Evolutionary conservation across 257 asterid species (phyloP), one percentile per base, ranked within the genome.

Genomic region (Asclepias syriaca): DNA sequence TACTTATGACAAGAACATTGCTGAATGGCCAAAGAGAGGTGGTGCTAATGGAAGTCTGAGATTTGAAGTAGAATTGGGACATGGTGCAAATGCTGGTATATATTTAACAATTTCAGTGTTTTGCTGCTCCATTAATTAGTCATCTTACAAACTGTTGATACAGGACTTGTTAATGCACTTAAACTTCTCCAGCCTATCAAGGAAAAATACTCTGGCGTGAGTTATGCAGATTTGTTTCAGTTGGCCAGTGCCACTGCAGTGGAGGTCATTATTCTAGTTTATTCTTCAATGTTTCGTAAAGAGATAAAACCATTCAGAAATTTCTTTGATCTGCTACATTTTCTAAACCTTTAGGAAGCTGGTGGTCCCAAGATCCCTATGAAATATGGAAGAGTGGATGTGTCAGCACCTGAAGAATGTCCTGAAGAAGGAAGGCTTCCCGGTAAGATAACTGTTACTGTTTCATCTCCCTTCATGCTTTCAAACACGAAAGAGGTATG

Each of bases 371-470:
- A 92, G 80, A 85, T 95, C 76, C 98, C 98, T 15, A 95, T 95
- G 99, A 95, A 86, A 76, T 95, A 95, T 80, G 99, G 98, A 75
- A 87, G 99, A 84, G 94, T 88, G 24, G 98, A 95, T 78, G 96
- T 90, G 68, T 72, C 94, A 51, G 86, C 22, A 73, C 90, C 99
- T 66, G 96, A 90, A 21, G 88, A 90, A 78, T 90, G 98, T 79
- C 99, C 99, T 68, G 99, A 95, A 83, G 99, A 95, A 74, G 99
- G 99, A 73, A 90, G 99, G 80, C 99, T 95, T 70, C 99, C 99
- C 29, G 97, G 99, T 95, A 84, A 80, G 79, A 18, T 78, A 24
- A 53, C 74, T 78, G 58, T 37, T 14, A 21, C 76, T 57, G 65
- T 65, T 48, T 49, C 37, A 73, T n/a, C 56, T 75, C 59, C 68